Percentiles rank a stretch among this genome's conserved stretches.
phyloP scores from a whole-genome alignment of 192 early-diverging fungal species.

The Cladochytrium replicatum region DNA sequence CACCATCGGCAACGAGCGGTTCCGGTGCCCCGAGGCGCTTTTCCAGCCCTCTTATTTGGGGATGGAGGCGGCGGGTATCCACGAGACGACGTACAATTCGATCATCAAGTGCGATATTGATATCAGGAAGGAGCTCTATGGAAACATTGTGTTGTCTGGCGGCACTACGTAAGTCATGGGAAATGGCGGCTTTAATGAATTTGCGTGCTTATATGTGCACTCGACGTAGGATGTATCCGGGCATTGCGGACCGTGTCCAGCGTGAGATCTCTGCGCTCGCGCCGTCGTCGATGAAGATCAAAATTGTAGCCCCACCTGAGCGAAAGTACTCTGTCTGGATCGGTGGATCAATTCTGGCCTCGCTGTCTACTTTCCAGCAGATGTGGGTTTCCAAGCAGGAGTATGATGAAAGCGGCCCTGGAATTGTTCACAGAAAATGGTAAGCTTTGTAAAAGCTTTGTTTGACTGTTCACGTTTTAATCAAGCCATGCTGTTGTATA shows the following conservation, averaged over 20 bases:
- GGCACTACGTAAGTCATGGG: no score
- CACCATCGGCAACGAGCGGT: slow-evolving; percentile 96
- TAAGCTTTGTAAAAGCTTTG: slow-evolving; percentile 64
- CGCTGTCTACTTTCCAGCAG: slow-evolving; percentile 96
- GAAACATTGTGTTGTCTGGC: slow-evolving; percentile 93
- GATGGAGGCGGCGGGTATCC: slow-evolving; percentile 84
- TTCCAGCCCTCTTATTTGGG: slow-evolving; percentile 94
- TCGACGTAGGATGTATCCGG: slow-evolving; percentile 98
- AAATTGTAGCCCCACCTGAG: slow-evolving; percentile 97
- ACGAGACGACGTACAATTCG: slow-evolving; percentile 93
- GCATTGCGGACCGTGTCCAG: slow-evolving; percentile 95
- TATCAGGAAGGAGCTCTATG: slow-evolving; percentile 90
- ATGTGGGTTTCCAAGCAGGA: slow-evolving; percentile 99
- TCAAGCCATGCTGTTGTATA: no score
- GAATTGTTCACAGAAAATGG: slow-evolving; percentile 98
- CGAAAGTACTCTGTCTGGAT: slow-evolving; percentile 99
- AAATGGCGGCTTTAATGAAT: no score
- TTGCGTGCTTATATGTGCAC: no score
- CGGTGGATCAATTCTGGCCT: slow-evolving; percentile 94
- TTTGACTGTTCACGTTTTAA: no score
- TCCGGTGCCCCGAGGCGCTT: slow-evolving; percentile 93
- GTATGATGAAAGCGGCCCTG: slow-evolving; percentile 96
- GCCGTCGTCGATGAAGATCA: slow-evolving; percentile 92
- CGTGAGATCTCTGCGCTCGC: slow-evolving; percentile 94
- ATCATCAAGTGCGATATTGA: slow-evolving; percentile 98